Percentiles rank a stretch among this genome's conserved stretches.
phyloP scores from a whole-genome alignment of 2,329 filamentous ascomycete species.

The Sclerotiophoma versabilis region DNA sequence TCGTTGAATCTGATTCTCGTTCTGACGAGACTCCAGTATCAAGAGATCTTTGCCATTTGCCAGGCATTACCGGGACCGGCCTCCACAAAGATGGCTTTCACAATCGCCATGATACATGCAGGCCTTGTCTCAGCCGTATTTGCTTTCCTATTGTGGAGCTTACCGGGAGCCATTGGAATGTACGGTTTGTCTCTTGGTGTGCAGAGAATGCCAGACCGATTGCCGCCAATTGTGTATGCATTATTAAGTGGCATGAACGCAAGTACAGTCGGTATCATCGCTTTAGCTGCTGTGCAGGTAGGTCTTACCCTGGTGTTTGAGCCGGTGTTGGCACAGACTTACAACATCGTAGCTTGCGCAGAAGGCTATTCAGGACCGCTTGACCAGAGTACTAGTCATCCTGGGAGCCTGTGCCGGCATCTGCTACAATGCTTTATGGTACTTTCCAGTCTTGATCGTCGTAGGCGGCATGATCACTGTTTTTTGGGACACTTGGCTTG shows the following conservation, averaged over 20 bases:
- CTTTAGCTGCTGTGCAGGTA: conserved; percentile 68
- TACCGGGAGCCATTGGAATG: conserved; percentile 76
- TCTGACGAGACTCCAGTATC: conserved; percentile 59
- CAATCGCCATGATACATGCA: conserved; percentile 69
- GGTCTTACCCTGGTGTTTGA: not conserved
- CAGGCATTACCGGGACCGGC: conserved; percentile 73
- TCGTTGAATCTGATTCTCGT: not conserved
- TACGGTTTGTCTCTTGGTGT: conserved; percentile 71
- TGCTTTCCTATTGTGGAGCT: conserved; percentile 70
- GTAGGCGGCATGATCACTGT: conserved; percentile 61
- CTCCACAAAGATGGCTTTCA: conserved; percentile 76
- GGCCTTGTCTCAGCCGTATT: conserved; percentile 66
- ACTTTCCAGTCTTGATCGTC: conserved; percentile 71
- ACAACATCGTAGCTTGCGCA: conserved; percentile 60
- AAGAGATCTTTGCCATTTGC: conserved; percentile 74
- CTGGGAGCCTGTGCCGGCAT: conserved; percentile 69
- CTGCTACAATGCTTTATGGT: conserved; percentile 77
- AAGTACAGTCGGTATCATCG: conserved; percentile 74
- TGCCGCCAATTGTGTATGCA: conserved; percentile 71
- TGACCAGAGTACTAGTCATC: conserved; percentile 70
- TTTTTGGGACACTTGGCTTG: conserved; percentile 64
- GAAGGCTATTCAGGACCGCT: conserved; percentile 70
- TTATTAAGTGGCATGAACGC: conserved; percentile 75
- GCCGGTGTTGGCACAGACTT: not conserved
- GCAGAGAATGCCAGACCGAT: conserved; percentile 62